Evolutionary conservation across 139 green algal genomes (phyloP), one percentile per base, ranked within the genome.

Genomic region (Chlorella sorokiniana): DNA sequence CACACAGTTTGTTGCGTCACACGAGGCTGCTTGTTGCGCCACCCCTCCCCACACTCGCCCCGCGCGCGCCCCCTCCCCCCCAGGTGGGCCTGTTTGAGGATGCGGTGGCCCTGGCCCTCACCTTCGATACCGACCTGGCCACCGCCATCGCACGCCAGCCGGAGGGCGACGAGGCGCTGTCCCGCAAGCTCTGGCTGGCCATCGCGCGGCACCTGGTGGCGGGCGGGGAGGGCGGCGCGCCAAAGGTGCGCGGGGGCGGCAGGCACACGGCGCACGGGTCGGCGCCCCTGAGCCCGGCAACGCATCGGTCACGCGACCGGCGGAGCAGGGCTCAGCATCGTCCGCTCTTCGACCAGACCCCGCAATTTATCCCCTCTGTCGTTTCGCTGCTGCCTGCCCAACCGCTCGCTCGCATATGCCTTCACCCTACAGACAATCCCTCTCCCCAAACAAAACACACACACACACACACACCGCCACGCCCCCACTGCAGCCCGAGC

Each of bases 161-260:
- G 4, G 81, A 88, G 38, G 90, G 92, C 8, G 91, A 97, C 45
- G 75, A 61, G 20, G 70, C n/a, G 25, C 56, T 89, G 20, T 71
- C 41, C 20, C 88, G 91, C 51, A 93, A 94, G 85, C 87, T 99
- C 67, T 98, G 96, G 96, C 90, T 99, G 68, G 78, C 83, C 40
- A 94, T 99, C 42, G 95, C 95, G 0, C 71, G 83, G 29, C 91
- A 97, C 71, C 86, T 98, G n/a, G 92, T 98, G 29, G 86, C 93
- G 81, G 27, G 3, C 38, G 48, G 44, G 27, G 73, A 38, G 0
- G 54, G 73, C 25, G 37, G 37, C 27, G 31, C 16, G 70, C 40
- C 40, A 29, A 42, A 61, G 73, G 83, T 68, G 59, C 61, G 31
- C 0, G n/a, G n/a, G 45, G 4, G 18, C 23, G 41, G 8, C 1